Evolutionary conservation across 129 eudicot genomes (phyloP).

Genomic region (Erigeron canadensis): DNA sequence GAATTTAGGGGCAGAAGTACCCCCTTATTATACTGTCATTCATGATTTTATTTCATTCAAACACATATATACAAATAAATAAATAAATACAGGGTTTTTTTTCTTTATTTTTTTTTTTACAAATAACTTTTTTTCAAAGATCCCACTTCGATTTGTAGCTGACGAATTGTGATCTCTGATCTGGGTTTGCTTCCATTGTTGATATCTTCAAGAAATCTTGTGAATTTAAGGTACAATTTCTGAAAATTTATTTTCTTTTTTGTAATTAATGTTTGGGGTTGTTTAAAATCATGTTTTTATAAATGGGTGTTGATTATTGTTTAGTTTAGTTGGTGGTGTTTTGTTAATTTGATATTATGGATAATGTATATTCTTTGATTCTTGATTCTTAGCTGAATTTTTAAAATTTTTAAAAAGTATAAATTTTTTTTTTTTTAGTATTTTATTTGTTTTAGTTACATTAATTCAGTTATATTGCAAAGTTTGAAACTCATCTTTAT

Average conservation of each 20-base stretch:
- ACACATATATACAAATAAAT: constrained; percentile 7
- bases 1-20: constrained; percentile 16
- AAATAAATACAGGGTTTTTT: constrained; percentile 18
- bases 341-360: constrained; percentile 1
- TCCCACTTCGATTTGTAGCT: constrained; percentile 34
- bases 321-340: neutral
- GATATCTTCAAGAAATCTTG: constrained; percentile 18
- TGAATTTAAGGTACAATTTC: constrained; percentile 25
- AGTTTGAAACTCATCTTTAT: constrained; percentile 5
- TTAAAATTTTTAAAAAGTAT: constrained; percentile 1
- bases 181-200: constrained; percentile 18
- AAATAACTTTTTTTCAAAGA: constrained; percentile 14
- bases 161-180: constrained; percentile 26
- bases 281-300: constrained; percentile 1
- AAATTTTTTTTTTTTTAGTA: constrained; percentile 15
- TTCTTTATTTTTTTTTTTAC: constrained; percentile 1
- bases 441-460: neutral
- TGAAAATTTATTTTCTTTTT: neutral
- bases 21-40: constrained; percentile 24
- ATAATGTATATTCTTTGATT: constrained; percentile 36
- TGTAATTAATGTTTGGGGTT: constrained; percentile 28
- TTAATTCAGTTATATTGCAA: constrained; percentile 12
- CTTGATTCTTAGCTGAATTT: constrained; percentile 22
- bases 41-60: constrained; percentile 26
- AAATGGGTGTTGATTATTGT: constrained; percentile 15